Conservation (phyloP, 345 rosid genomes). For the Eucalyptus polyanthemos region DNA sequence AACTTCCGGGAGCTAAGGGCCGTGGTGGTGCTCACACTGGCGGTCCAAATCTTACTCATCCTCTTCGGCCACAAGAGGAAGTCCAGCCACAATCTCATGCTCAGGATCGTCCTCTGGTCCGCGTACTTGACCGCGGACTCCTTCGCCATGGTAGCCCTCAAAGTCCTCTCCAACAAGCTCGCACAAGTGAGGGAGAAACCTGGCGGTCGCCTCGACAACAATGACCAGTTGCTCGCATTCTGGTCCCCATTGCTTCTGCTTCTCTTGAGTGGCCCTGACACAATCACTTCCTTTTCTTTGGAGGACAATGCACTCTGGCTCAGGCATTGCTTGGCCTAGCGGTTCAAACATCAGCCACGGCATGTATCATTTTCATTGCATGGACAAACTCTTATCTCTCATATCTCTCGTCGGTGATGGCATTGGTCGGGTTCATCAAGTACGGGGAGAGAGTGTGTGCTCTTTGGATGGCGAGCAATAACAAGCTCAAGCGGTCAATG, state of each 20-base stretch:
- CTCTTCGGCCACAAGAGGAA: background rate
- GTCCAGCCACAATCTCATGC: background rate
- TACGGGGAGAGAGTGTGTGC: background rate
- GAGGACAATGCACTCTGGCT: constrained; percentile 21
- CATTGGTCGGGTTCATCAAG: background rate
- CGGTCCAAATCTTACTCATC: background rate
- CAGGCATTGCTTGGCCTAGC: constrained; percentile 4
- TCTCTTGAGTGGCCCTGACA: constrained; percentile 13
- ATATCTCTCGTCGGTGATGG: constrained; percentile 1
- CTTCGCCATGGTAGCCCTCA: background rate
- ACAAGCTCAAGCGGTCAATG: background rate
- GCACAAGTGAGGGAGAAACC: background rate
- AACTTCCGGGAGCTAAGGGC: background rate
- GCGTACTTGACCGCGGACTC: background rate
- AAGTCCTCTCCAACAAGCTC: background rate
- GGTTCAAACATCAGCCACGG: constrained; percentile 1
- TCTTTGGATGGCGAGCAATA: background rate
- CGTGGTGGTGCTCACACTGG: background rate
- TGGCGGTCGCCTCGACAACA: background rate
- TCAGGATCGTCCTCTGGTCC: background rate
- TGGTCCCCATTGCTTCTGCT: constrained; percentile 18
- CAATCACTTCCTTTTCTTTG: constrained; percentile 3
- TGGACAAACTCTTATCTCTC: constrained; percentile 2
- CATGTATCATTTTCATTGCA: constrained; percentile 15
- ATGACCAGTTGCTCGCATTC: background rate